Conservation (phyloP, 495 filamentous ascomycete species). For the Penicillium steckii region DNA sequence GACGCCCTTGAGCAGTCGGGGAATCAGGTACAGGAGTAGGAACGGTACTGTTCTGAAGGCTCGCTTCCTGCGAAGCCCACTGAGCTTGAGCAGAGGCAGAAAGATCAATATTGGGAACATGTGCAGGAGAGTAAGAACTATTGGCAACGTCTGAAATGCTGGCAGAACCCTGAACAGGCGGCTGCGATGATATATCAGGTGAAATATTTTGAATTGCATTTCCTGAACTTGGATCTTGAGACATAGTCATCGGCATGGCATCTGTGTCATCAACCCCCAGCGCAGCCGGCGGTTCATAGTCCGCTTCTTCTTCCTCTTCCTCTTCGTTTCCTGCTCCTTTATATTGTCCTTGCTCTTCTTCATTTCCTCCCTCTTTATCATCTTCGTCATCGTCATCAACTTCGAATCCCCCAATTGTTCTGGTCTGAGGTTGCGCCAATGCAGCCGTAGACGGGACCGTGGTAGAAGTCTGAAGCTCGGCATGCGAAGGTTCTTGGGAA, state of each 20-base stretch:
- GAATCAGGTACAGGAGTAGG: conserved; percentile 39
- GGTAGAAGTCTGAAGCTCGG: conserved; percentile 40
- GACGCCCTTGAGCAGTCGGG: conserved; percentile 50
- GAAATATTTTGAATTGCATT: conserved; percentile 58
- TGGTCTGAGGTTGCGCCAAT: conserved; percentile 53
- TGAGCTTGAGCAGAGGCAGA: conserved; percentile 41
- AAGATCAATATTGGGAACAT: conserved; percentile 48
- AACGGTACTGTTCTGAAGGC: conserved; percentile 37
- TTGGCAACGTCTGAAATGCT: conserved; percentile 52
- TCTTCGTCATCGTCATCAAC: conserved; percentile 68
- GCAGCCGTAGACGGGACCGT: conserved; percentile 34
- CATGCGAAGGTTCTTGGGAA: conserved; percentile 36
- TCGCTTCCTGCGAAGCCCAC: conserved; percentile 43
- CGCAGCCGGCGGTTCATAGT: conserved; percentile 41
- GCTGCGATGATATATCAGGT: conserved; percentile 59
- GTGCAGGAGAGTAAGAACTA: conserved; percentile 51
- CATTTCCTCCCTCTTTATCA: conserved; percentile 47
- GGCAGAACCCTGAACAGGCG: conserved; percentile 52
- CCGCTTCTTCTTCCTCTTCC: not conserved
- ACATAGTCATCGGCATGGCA: conserved; percentile 46
- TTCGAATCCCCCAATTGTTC: conserved; percentile 77
- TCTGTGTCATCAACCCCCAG: conserved; percentile 46
- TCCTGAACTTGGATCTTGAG: conserved; percentile 53
- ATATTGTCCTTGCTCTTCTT: conserved; percentile 25
- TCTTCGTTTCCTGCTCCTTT: not conserved